These are phyloP conservation scores for Puccinellia tenuiflora DNA, from an alignment of 176 grass and related monocot genomes.

Conservation along the genomic window DNA sequence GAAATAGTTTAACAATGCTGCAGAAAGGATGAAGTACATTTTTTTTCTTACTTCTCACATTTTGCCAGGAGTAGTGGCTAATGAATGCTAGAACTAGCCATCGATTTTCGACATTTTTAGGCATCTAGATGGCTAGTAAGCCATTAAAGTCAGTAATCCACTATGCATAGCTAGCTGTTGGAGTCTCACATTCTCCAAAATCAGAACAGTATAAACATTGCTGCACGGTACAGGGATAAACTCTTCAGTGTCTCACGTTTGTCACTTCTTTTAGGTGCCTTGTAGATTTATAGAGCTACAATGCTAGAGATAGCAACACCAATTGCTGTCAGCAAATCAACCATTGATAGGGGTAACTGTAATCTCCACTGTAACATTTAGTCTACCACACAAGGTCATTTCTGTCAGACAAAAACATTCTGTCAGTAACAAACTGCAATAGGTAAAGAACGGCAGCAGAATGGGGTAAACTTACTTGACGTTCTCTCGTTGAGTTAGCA, in stretches of 20 bases:
- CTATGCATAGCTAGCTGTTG: slow-evolving; percentile 13
- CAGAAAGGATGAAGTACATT: not conserved
- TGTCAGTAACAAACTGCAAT: not conserved
- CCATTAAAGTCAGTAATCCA: not conserved
- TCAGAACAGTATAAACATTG: slow-evolving; percentile 25
- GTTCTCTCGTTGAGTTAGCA: not conserved
- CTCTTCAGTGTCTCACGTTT: slow-evolving; percentile 18
- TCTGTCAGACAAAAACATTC: slow-evolving; percentile 13
- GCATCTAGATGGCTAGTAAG: not conserved
- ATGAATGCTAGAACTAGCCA: slow-evolving; percentile 7
- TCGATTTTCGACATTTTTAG: slow-evolving; percentile 5
- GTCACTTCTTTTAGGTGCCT: slow-evolving; percentile 26
- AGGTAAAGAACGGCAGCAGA: not conserved
- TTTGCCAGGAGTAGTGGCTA: not conserved
- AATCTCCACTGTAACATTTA: not conserved
- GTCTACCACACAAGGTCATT: not conserved
- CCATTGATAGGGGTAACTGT: not conserved
- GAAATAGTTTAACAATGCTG: slow-evolving; percentile 27
- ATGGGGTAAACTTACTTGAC: not conserved
- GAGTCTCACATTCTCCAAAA: slow-evolving; percentile 38
- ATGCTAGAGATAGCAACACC: slow-evolving; percentile 6
- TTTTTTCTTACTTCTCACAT: not conserved
- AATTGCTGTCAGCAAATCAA: not conserved
- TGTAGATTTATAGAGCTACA: not conserved
- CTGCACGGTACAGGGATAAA: slow-evolving; percentile 5